Evolutionary conservation across 1,284 basidiomycete species (phyloP).

Genomic region (Malassezia equina): DNA sequence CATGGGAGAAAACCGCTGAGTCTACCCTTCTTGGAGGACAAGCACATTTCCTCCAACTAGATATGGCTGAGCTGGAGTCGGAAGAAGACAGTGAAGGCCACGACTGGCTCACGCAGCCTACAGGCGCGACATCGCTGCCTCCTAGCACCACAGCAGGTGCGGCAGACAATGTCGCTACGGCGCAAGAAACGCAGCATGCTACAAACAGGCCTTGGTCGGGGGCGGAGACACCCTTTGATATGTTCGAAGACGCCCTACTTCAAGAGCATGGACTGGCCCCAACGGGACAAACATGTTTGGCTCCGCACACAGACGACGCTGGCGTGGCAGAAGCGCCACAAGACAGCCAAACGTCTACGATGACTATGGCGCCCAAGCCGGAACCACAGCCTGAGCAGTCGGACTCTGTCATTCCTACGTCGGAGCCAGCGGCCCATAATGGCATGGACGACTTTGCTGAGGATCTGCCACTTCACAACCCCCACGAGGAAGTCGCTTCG

Average conservation of each 20-base stretch:
- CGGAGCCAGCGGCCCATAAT: background rate
- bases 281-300: background rate
- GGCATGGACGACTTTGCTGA: background rate
- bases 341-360: too few relatives aligned
- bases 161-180: background rate
- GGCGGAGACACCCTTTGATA: background rate
- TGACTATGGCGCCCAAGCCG: background rate
- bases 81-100: constrained; percentile 4
- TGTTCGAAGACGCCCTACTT: background rate
- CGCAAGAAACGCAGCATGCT: background rate
- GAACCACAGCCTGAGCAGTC: background rate
- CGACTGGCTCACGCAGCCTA: background rate
- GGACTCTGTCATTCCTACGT: background rate
- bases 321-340: too few relatives aligned
- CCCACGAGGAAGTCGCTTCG: background rate
- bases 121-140: background rate
- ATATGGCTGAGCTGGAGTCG: constrained; percentile 6
- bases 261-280: background rate
- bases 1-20: background rate
- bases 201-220: background rate
- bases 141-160: background rate
- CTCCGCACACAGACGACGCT: too few relatives aligned
- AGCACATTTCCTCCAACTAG: constrained; percentile 4
- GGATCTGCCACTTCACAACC: background rate
- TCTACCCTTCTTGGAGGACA: constrained; percentile 1